Base-by-base conservation (phyloP, 495 filamentous ascomycete genomes). In the Xylaria sp. region DNA sequence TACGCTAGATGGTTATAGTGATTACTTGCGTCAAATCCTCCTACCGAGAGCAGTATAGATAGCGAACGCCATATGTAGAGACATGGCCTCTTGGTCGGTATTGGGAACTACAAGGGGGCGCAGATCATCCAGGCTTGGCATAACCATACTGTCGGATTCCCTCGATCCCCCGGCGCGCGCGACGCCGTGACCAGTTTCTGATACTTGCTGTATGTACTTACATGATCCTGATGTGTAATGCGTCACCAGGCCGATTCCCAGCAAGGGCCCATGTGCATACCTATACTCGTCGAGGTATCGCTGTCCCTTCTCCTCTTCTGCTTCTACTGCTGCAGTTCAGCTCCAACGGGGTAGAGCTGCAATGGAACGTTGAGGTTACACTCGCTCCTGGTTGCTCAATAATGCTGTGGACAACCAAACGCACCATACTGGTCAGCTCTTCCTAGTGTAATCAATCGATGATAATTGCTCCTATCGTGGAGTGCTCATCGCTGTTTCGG, bases 131-230 rank as follows among this genome's bases (percentile, higher is more conserved):
- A n/a, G 37, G 26, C 70, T 72, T 72, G 63, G 70, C 70, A 58
- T 72, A 67, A 65, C 70, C 70, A 68, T 52, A 68, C 63, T 66
- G 63, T 72, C 70, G 70, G 70, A 72, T 72, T 62, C 21, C 29
- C 50, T 57, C 24, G 50, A 70, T 70, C 68, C 48, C 55, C 67
- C 41, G n/a, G n/a, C n/a, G n/a, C n/a, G n/a, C n/a, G 9, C 53
- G 55, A 57, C 37, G 50, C 64, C 35, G 33, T 41, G 31, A 24
- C 64, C 48, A 40, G n/a, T 55, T 43, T 55, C 64, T 67, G 64
- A 55, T 55, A 67, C 64, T 12, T 19, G 48, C 43, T 24, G 64
- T 55, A 24, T n/a, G 21, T 50, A 17, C n/a, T n/a, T 29, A 21
- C 9, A 29, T n/a, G 46, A 44, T 63, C 68, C 68, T 70, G 68